These are phyloP conservation scores for Zygosaccharomyces sapae DNA, from an alignment of 1,139 yeast species.

Conservation along the genomic window DNA sequence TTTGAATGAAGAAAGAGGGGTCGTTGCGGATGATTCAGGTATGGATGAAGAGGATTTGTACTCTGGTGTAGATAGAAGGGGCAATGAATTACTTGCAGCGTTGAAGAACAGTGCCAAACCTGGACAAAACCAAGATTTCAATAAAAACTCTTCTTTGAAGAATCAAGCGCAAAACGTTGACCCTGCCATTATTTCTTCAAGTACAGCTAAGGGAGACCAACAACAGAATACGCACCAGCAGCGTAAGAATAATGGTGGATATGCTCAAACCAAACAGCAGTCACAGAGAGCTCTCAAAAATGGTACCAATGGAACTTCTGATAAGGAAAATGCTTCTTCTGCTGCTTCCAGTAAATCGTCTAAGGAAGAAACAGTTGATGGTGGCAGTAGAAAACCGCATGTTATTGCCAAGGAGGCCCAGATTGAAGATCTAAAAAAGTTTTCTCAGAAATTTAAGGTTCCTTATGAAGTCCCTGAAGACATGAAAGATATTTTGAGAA, in stretches of 20 bases:
- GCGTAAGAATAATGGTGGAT: not conserved
- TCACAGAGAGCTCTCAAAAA: not conserved
- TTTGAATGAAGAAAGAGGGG: slow-evolving; percentile 87
- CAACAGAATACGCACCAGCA: not conserved
- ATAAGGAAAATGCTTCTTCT: not conserved
- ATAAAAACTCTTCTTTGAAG: slow-evolving; percentile 48
- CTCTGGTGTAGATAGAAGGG: slow-evolving; percentile 73
- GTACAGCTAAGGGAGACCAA: slow-evolving; percentile 11
- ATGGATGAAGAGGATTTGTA: slow-evolving; percentile 94
- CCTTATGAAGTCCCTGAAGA: slow-evolving; percentile 73
- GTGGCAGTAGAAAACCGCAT: slow-evolving; percentile 12
- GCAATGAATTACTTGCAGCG: slow-evolving; percentile 64
- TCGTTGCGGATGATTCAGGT: slow-evolving; percentile 73
- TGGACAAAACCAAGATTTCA: slow-evolving; percentile 19
- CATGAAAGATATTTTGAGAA: slow-evolving; percentile 58
- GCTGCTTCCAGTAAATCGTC: not conserved
- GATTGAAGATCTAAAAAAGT: slow-evolving; percentile 75
- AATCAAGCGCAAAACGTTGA: slow-evolving; percentile 63
- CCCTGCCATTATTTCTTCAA: slow-evolving; percentile 69
- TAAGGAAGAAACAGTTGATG: slow-evolving; percentile 5
- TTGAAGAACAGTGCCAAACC: slow-evolving; percentile 40
- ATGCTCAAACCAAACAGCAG: slow-evolving; percentile 1
- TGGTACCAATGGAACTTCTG: not conserved
- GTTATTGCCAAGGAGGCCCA: slow-evolving; percentile 50
- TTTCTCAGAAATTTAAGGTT: slow-evolving; percentile 77